phyloP scores from a whole-genome alignment of 2,329 filamentous ascomycete genomes.

The Xylariomycetidae sp. region DNA sequence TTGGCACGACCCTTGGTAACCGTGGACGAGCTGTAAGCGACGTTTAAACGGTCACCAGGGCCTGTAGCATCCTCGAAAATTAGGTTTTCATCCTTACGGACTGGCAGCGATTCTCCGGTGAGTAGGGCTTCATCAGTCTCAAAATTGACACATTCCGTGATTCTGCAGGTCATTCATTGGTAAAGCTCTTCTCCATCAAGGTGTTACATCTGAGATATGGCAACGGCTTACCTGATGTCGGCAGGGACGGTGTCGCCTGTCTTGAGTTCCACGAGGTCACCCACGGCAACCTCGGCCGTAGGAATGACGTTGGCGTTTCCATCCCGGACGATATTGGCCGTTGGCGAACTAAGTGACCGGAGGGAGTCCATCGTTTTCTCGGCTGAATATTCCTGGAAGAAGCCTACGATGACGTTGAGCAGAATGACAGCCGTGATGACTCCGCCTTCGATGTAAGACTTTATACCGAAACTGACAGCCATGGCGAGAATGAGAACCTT shows the following conservation, averaged over 20 bases:
- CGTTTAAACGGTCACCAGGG: constrained; percentile 58
- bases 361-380: constrained; percentile 53
- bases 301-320: constrained; percentile 46
- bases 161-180: too few relatives aligned
- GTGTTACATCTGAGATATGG: too few relatives aligned
- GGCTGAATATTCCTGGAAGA: constrained; percentile 51
- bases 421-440: constrained; percentile 48
- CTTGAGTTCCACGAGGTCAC: constrained; percentile 54
- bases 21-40: constrained; percentile 58
- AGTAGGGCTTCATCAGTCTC: constrained; percentile 59
- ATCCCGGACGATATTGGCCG: constrained; percentile 44
- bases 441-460: constrained; percentile 51
- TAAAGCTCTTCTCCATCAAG: too few relatives aligned
- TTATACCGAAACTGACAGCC: constrained; percentile 47
- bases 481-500: constrained; percentile 47
- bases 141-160: constrained; percentile 50
- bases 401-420: constrained; percentile 49
- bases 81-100: constrained; percentile 45
- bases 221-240: constrained; percentile 29
- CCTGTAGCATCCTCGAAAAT: constrained; percentile 50
- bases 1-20: constrained; percentile 58
- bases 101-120: constrained; percentile 59
- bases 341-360: constrained; percentile 44
- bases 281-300: constrained; percentile 50
- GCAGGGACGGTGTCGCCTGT: constrained; percentile 40